Base-by-base conservation (phyloP, 129 eudicot species). In the Erigeron canadensis region DNA sequence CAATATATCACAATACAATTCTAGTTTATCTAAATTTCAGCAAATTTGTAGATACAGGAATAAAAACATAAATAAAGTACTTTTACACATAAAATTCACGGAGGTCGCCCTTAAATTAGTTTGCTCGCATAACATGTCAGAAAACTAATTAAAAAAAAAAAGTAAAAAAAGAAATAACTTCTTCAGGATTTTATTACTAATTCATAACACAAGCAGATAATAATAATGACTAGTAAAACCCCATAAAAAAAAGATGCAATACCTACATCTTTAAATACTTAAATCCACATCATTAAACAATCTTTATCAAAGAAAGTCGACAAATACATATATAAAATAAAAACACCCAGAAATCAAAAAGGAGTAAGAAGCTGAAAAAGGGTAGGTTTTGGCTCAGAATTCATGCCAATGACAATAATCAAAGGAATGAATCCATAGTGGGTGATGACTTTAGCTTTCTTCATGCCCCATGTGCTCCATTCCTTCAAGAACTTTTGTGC, bases 401-500 rank as follows among this genome's bases (percentile, higher is more conserved):
- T 88, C 97, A 91, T 88, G 60, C 96, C 97, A 77, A 91, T 74
- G 74, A 88, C 64, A 81, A 91, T 91, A 63, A 92, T 69, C 58
- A 92, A 47, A 0, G 98, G 96, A 11, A 92, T 88, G 78, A 88
- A 92, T 1, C 96, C 98, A 42, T 85, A 92, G 81, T 92, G 96
- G 11, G 84, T 84, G 66, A 81, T 63, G 63, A 92, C 96, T 48
- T 92, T 92, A 39, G 95, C 98, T 54, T 89, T 92, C 89, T 85
- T 89, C 68, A 86, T 63, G 39, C 86, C 75, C 96, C 96, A 92
- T 15, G 82, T 92, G 60, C 83, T 75, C 98, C 98, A 92, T 23
- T 89, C 96, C 53, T 85, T 89, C 68, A 89, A 73, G 19, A 63
- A 69, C 80, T 81, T 92, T n/a, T n/a, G n/a, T n/a, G n/a, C n/a